Percentiles rank a stretch among this genome's conserved stretches.
Evolutionary conservation across 306 rosid species (phyloP).

Genomic region (Lablab purpureus): DNA sequence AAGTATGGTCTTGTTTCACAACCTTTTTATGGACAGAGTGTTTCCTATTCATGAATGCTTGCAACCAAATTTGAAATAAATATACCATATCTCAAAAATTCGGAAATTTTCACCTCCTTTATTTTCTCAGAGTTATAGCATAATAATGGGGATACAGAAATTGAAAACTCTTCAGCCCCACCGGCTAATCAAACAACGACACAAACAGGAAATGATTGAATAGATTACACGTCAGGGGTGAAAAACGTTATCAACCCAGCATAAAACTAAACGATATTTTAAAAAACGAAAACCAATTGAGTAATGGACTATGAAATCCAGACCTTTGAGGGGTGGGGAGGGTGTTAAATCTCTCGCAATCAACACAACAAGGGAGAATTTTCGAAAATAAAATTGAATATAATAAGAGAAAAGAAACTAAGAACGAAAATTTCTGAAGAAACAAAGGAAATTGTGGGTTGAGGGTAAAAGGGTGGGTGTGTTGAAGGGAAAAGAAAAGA

Average conservation of each 20-base stretch:
- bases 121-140: conserved; percentile 14
- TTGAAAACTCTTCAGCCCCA: background rate
- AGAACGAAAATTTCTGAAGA: background rate
- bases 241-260: conserved; percentile 13
- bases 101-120: background rate
- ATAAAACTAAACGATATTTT: conserved; percentile 8
- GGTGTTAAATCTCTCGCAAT: background rate
- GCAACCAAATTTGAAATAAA: conserved; percentile 6
- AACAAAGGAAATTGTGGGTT: background rate
- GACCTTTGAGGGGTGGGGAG: background rate
- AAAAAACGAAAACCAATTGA: conserved; percentile 17
- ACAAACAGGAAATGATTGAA: background rate
- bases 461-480: background rate
- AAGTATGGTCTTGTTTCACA: background rate
- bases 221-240: background rate
- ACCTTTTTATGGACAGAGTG: background rate
- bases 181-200: conserved; percentile 15
- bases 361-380: background rate
- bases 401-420: background rate
- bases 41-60: conserved; percentile 21
- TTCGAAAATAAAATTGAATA: background rate
- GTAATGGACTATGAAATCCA: conserved; percentile 28
- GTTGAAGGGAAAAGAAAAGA: background rate
- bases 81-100: background rate
- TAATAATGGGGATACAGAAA: background rate